These are phyloP conservation scores for Cornus florida DNA, from an alignment of 148 eudicot genomes.

Conservation along the genomic window DNA sequence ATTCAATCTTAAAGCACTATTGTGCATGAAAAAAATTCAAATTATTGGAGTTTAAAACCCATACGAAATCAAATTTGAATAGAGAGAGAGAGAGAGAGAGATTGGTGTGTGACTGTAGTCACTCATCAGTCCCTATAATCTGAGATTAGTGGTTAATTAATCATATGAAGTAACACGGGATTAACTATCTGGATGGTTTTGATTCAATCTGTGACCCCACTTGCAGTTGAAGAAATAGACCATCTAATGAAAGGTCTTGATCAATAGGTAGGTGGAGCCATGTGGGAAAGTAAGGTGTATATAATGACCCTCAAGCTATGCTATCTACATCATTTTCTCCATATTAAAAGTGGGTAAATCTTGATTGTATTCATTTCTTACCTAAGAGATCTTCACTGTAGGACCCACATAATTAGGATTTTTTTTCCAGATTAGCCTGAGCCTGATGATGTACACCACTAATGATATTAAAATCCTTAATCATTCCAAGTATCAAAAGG, in stretches of 20 bases:
- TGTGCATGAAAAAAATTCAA: too few species aligned
- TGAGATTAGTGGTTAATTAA: background rate
- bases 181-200: background rate
- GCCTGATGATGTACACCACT: background rate
- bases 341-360: slow-evolving; percentile 15
- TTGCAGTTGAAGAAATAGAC: slow-evolving; percentile 40
- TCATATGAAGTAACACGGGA: background rate
- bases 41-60: too few species aligned
- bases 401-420: slow-evolving; percentile 14
- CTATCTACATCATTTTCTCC: slow-evolving; percentile 25
- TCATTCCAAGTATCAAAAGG: slow-evolving; percentile 5
- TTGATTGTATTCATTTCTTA: slow-evolving; percentile 30
- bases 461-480: background rate
- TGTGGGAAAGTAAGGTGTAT: slow-evolving; percentile 5
- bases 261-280: slow-evolving; percentile 25
- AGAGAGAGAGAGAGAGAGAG: too few species aligned
- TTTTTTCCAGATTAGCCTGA: background rate
- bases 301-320: slow-evolving; percentile 12
- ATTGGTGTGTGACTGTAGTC: background rate
- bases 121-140: background rate
- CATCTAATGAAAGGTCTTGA: slow-evolving; percentile 34
- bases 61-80: too few species aligned
- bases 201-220: slow-evolving; percentile 22
- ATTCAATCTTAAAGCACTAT: too few species aligned
- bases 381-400: slow-evolving; percentile 34